Conservation (phyloP, 2,329 filamentous ascomycete genomes). For the Aureobasidium leucospermi region DNA sequence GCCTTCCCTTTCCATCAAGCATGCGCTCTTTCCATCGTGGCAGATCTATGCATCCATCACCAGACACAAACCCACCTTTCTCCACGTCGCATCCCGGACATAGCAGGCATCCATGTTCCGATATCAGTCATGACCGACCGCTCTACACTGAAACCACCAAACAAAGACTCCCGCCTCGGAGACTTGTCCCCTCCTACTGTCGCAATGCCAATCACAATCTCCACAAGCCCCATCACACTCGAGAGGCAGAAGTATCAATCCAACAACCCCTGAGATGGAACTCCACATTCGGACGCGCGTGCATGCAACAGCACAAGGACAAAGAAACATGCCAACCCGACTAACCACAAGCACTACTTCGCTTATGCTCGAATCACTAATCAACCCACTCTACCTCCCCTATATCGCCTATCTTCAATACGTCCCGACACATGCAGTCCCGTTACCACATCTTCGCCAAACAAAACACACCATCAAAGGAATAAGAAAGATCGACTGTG, state of each 20-base stretch:
- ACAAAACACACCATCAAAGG: neutral
- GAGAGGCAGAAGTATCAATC: neutral
- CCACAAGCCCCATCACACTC: neutral
- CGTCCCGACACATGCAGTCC: neutral
- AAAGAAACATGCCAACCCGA: neutral
- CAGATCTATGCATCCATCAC: slow-evolving; percentile 1
- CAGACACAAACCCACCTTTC: neutral
- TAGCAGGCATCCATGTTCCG: neutral
- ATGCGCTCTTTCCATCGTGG: neutral
- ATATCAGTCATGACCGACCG: no score
- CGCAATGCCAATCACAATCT: neutral
- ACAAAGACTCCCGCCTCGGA: neutral
- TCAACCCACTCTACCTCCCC: neutral
- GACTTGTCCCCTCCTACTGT: neutral
- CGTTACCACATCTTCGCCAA: neutral
- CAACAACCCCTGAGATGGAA: neutral
- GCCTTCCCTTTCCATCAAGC: neutral
- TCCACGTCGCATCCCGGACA: neutral
- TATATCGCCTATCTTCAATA: neutral
- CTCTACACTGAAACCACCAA: no score
- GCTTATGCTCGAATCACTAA: neutral
- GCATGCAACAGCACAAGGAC: neutral
- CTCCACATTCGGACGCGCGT: neutral
- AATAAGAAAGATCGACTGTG: neutral
- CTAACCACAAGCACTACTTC: neutral